Base-by-base conservation (phyloP, 2,329 filamentous ascomycete genomes). In the Botrytis squamosa region DNA sequence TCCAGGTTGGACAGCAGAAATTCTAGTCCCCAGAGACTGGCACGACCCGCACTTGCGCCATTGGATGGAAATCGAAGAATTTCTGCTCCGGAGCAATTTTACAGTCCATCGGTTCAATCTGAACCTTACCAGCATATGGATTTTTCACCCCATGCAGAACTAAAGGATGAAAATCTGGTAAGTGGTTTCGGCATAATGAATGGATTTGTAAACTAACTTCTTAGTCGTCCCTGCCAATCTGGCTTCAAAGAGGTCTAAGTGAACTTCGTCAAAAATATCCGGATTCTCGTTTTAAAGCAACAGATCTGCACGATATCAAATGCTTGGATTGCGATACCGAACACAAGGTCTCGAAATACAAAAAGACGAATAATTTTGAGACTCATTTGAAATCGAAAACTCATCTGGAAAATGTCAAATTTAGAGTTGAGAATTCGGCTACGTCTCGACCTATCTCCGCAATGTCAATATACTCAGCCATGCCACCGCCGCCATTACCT, bases 31-130 rank as follows among this genome's bases (percentile, higher is more conserved):
- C 70, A 67, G 22, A 66, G 60, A 44, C 36, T 55, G 20, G 33
- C 40, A 36, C 63, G 70, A 20, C 70, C 63, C 29, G 63, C 52
- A 29, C 70, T 72, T n/a, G 70, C 40, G 7, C 29, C 62, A 2
- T 25, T 72, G 22, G 70, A 72, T 68, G 49, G 63, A 38, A 72
- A 72, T 60, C 36, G 63, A 20, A 67, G 63, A 60, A 72, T 60
- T 12, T 72, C 70, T 59, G 70, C 52, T 9, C 22, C 63, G 0
- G 33, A 55, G 10, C 63, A 49, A 16, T 60, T 49, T 16, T 68
- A 72, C 14, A 72, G 70, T 52, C 63, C 63, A 25, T 72, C 49
- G n/a, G 52, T 49, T 18, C 70, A 68, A 38, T 68, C 70, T 8
- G 70, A 72, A 10, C 18, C 14, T 16, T 59, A 55, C 29, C n/a